Conservation (phyloP, 2,329 filamentous ascomycete species). For the Hypoxylon sp. region DNA sequence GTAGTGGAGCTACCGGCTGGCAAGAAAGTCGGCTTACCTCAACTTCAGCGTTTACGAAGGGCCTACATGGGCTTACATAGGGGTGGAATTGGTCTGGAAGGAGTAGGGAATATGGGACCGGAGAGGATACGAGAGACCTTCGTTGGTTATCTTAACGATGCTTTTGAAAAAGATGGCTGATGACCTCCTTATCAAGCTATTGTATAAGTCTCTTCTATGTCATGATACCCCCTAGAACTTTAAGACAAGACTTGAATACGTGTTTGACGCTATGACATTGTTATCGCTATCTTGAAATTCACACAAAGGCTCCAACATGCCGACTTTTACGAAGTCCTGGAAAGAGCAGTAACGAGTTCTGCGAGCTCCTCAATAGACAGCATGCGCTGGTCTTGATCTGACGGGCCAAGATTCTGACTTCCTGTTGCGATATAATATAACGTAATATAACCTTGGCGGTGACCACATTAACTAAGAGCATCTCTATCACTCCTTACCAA, state of each 20-base stretch:
- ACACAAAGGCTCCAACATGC: neutral
- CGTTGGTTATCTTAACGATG: constrained; percentile 75
- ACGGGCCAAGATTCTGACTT: neutral
- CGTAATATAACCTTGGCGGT: neutral
- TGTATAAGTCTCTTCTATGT: constrained; percentile 15
- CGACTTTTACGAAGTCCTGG: neutral
- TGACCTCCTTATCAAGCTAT: neutral
- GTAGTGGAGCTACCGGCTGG: constrained; percentile 74
- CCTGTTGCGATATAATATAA: neutral
- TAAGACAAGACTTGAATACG: neutral
- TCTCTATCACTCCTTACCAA: no score
- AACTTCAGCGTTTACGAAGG: constrained; percentile 81
- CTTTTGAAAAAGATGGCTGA: constrained; percentile 70
- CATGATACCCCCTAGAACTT: constrained; percentile 35
- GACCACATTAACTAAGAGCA: neutral
- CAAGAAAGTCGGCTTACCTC: constrained; percentile 76
- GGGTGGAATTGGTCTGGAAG: constrained; percentile 72
- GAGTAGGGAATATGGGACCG: constrained; percentile 66
- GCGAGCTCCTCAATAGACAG: neutral
- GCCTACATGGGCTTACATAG: constrained; percentile 84
- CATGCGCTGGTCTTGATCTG: neutral
- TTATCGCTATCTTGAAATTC: neutral
- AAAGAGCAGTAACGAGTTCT: neutral
- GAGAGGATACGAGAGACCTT: constrained; percentile 72
- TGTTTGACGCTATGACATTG: neutral